Evolutionary conservation across 1,139 yeast genomes (phyloP).

Genomic region (Geotrichum aggregatum): DNA sequence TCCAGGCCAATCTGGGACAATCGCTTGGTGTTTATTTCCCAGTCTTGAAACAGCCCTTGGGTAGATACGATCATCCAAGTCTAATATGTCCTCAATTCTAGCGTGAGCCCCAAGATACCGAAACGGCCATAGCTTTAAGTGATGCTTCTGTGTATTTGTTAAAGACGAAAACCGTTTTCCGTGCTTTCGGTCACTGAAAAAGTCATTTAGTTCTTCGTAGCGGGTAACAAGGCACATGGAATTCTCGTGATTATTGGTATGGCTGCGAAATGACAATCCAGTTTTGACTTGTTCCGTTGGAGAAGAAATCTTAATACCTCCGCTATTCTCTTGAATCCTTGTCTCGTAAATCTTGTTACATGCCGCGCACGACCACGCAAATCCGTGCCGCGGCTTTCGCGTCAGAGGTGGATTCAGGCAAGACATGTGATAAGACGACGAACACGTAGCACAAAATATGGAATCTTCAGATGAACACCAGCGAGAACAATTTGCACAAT

Average conservation of each 20-base stretch:
- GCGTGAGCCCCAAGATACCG: constrained; percentile 78
- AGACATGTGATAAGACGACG: constrained; percentile 65
- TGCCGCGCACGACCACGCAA: constrained; percentile 87
- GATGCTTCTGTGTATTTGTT: constrained; percentile 38
- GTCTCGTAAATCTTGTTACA: constrained; percentile 48
- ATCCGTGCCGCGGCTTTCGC: constrained; percentile 79
- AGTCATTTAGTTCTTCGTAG: constrained; percentile 55
- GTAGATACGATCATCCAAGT: constrained; percentile 72
- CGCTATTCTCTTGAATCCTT: constrained; percentile 28
- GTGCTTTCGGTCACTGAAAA: constrained; percentile 35
- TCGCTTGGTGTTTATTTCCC: constrained; percentile 72
- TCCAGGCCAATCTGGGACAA: constrained; percentile 64
- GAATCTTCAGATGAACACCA: constrained; percentile 80
- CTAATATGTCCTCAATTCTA: constrained; percentile 71
- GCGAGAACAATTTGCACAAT: constrained; percentile 72
- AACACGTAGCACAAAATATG: constrained; percentile 78
- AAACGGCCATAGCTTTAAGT: constrained; percentile 57
- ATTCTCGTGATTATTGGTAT: not conserved
- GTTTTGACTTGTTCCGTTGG: not conserved
- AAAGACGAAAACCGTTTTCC: constrained; percentile 28
- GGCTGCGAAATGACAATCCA: not conserved
- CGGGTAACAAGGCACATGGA: constrained; percentile 38
- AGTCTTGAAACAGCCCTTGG: constrained; percentile 77
- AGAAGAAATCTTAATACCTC: constrained; percentile 20
- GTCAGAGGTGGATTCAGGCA: constrained; percentile 83